These are phyloP conservation scores for Chenopodium album DNA, from an alignment of 148 eudicot genomes.

Conservation along the genomic window DNA sequence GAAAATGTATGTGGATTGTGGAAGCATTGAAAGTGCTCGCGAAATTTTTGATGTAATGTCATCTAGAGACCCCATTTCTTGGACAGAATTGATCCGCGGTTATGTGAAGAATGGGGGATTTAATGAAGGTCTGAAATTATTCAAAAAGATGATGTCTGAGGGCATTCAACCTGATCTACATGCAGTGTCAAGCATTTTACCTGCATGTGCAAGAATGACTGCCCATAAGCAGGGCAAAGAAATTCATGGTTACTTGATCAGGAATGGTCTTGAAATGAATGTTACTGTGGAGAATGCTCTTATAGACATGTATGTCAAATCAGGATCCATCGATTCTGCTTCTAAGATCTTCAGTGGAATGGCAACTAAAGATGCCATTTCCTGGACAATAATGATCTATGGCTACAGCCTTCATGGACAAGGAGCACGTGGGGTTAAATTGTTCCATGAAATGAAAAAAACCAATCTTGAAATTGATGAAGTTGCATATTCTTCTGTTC, in stretches of 20 bases:
- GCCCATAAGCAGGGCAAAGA: conserved; percentile 74
- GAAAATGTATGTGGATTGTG: conserved; percentile 73
- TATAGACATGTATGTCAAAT: conserved; percentile 71
- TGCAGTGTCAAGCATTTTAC: conserved; percentile 52
- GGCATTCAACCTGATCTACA: conserved; percentile 50
- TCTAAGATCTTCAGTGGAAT: conserved; percentile 42
- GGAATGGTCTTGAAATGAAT: conserved; percentile 49
- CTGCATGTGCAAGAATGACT: conserved; percentile 73
- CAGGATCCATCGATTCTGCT: conserved; percentile 61
- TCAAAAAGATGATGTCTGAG: conserved; percentile 49
- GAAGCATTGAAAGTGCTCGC: conserved; percentile 47
- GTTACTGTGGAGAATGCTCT: conserved; percentile 54
- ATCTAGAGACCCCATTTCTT: conserved; percentile 59
- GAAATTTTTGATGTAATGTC: conserved; percentile 51
- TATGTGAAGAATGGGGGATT: conserved; percentile 66
- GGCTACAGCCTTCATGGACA: conserved; percentile 64
- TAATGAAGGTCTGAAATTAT: conserved; percentile 67
- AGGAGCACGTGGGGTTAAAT: conserved; percentile 49
- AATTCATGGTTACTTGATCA: conserved; percentile 57
- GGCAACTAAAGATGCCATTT: conserved; percentile 50
- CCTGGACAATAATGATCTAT: conserved; percentile 73
- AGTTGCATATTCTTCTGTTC: conserved; percentile 42
- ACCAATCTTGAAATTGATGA: conserved; percentile 38
- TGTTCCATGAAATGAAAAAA: conserved; percentile 49
- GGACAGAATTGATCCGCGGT: conserved; percentile 69